Base-by-base conservation (phyloP, 352 stramenopile genomes). In the Nothophytophthora sp. region DNA sequence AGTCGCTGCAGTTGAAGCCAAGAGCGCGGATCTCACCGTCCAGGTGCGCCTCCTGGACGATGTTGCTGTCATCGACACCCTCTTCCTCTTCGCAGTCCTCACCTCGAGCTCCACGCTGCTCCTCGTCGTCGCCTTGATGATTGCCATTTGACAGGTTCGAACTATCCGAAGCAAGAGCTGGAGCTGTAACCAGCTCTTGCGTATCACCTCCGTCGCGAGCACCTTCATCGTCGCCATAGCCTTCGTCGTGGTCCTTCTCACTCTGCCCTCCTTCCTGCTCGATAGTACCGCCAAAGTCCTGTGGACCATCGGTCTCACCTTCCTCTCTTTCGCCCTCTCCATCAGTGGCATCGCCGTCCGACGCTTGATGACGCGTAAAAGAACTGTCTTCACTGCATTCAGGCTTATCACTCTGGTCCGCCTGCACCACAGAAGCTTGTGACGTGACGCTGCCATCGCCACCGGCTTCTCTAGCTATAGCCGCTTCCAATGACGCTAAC, bases 401-500 rank as follows among this genome's bases (percentile, higher is more conserved):
- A n/a, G n/a, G n/a, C n/a, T n/a, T n/a, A n/a, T n/a, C n/a, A n/a
- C n/a, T n/a, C n/a, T n/a, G n/a, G n/a, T n/a, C n/a, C n/a, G n/a
- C n/a, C n/a, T n/a, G n/a, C n/a, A n/a, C n/a, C n/a, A n/a, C 39
- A 15, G 11, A 24, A 24, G 9, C 18, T 24, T 52, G 25, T n/a
- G 30, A 25, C 38, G 4, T 4, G 4, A 23, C 16, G 6, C 23
- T 10, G 9, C 23, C 38, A 13, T 15, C 33, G n/a, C 35, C 39
- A n/a, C 28, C 25, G 23, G 36, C 34, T 23, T 37, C 48, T n/a
- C 39, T 36, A 35, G 35, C 20, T 0, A 18, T 29, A 33, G 30
- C 50, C 28, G 37, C 24, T 23, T 49, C 23, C 28, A 50, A 24
- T 18, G 50, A 42, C 8, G 61, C 33, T 2, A 51, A 7, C 4